phyloP scores from a whole-genome alignment of 345 rosid species.

The Salix exigua region DNA sequence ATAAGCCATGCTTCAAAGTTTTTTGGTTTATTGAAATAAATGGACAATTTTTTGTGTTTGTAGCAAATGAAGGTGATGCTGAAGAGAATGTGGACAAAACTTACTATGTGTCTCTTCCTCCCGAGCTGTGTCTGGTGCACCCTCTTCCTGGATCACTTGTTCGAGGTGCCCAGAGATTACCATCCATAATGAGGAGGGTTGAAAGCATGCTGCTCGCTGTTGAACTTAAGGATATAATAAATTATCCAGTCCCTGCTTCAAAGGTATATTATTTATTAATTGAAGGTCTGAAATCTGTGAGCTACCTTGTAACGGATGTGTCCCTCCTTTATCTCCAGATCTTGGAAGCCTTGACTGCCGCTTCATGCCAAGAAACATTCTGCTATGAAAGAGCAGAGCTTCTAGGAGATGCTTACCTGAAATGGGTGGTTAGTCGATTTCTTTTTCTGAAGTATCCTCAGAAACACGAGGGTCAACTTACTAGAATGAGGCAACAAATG shows the following conservation, averaged over 20 bases:
- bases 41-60: not conserved
- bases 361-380: conserved; percentile 98
- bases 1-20: not conserved
- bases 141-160: conserved; percentile 93
- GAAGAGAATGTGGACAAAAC: conserved; percentile 79
- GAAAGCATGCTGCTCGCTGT: conserved; percentile 95
- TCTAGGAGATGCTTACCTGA: conserved; percentile 94
- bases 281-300: not conserved
- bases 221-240: conserved; percentile 70
- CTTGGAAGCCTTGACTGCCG: conserved; percentile 95
- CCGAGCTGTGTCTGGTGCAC: conserved; percentile 86
- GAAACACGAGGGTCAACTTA: conserved; percentile 97
- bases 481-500: conserved; percentile 98
- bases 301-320: conserved; percentile 4
- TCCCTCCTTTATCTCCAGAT: conserved; percentile 42
- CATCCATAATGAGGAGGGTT: conserved; percentile 94
- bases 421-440: conserved; percentile 96
- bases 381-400: conserved; percentile 99
- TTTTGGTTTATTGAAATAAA: conserved; percentile 20
- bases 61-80: conserved; percentile 52
- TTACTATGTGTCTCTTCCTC: conserved; percentile 91
- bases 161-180: conserved; percentile 96
- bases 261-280: conserved; percentile 43
- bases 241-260: conserved; percentile 64
- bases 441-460: conserved; percentile 93